phyloP scores from a whole-genome alignment of 2,329 filamentous ascomycete species.

The Aspergillus pseudoglaucus region DNA sequence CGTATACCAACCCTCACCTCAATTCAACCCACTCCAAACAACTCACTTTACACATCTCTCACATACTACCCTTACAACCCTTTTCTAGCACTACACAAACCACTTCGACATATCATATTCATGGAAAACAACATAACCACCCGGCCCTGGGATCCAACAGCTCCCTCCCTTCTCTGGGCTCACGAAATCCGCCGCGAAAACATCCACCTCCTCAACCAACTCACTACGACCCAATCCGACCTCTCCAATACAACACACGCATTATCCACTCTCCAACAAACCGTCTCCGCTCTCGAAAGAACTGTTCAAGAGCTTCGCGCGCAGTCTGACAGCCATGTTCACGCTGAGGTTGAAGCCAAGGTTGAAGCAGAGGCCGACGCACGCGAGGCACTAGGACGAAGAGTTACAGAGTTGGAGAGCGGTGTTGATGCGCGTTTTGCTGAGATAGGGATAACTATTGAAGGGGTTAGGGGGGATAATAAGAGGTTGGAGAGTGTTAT shows the following conservation, averaged over 20 bases:
- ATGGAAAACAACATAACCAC: background rate
- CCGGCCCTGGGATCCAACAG: constrained; percentile 3
- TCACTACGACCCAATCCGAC: constrained; percentile 15
- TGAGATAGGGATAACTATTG: background rate
- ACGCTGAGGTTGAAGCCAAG: too few species aligned
- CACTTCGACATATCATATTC: too few species aligned
- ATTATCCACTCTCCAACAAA: constrained; percentile 3
- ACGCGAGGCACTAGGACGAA: background rate
- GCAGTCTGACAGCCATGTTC: too few species aligned
- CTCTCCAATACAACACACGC: constrained; percentile 6
- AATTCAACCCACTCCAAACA: background rate
- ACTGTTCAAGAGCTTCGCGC: background rate
- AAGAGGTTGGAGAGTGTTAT: too few species aligned
- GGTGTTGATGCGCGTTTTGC: background rate
- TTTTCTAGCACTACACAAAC: too few species aligned
- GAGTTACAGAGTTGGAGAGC: background rate
- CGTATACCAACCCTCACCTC: background rate
- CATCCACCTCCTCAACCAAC: constrained; percentile 21
- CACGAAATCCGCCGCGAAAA: constrained; percentile 35
- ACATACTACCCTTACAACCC: background rate
- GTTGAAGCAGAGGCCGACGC: background rate
- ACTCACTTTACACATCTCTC: background rate
- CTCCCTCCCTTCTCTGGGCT: constrained; percentile 30
- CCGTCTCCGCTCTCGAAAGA: background rate
- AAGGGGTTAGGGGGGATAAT: background rate